Base-by-base conservation (phyloP, 805 yeast genomes). In the Huiozyma naganishii region DNA sequence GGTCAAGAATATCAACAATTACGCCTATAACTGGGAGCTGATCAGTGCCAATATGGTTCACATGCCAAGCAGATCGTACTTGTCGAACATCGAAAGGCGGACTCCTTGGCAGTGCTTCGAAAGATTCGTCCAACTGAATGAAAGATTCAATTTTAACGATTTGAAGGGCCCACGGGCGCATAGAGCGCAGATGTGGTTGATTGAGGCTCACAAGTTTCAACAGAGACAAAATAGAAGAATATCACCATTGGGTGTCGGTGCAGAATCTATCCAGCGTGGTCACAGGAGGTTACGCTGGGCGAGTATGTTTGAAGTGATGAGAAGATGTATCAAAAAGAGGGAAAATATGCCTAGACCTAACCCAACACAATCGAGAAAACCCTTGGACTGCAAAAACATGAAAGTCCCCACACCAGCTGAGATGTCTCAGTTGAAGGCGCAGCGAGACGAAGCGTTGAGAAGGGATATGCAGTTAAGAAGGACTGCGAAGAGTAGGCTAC, bases 21-120 rank as follows among this genome's bases (percentile, higher is more conserved):
- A 79, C 59, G 78, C 85, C 7, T 88, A 86, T 67, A 92, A 92
- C 58, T 92, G 98, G 98, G 88, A 81, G 48, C 73, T 89, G 41
- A 86, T 92, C 23, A 79, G 96, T 3, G 83, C 89, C 6, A 85
- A 83, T 57, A 67, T 92, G 59, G 73, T 83, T 38, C 73, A 80
- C 2, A 70, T 73, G 41, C 75, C 87, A 2, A 75, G 86, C 0
- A 71, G 77, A 50, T 76, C 81, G 10, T 88, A 86, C 60, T 75
- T 79, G 34, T 83, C 97, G 0, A 88, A 86, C 55, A 86, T 88
- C 45, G 97, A 92, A 62, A 76, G 97, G 55, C 74, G 98, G 55
- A 92, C 97, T 0, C 95, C 98, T 0, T 92, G 98, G 98, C 97
- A 90, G 61, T 90, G 97, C 61, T 92, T 92, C 67, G 98, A 92